These are phyloP conservation scores for Cordyceps militaris DNA, from an alignment of 2,329 filamentous ascomycete genomes.

Conservation along the genomic window DNA sequence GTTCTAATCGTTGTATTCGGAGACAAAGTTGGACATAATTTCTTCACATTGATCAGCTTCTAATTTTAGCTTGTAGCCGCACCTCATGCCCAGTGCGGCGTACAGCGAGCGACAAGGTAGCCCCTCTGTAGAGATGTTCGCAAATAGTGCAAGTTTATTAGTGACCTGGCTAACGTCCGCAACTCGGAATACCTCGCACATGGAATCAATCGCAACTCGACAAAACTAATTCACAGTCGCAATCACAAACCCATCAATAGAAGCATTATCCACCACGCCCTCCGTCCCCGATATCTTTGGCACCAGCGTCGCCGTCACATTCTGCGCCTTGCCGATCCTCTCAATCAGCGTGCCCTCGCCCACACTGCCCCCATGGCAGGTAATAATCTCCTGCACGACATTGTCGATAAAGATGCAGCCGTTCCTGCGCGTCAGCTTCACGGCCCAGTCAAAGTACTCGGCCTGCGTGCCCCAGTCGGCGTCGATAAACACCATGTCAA, in stretches of 20 bases:
- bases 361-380: not conserved
- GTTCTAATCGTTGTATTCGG: no score
- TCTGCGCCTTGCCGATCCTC: conserved; percentile 13
- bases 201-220: no score
- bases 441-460: conserved; percentile 40
- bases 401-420: conserved; percentile 44
- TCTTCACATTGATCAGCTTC: no score
- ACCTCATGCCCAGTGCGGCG: no score
- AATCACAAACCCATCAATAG: not conserved
- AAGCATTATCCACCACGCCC: not conserved
- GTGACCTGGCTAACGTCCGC: no score
- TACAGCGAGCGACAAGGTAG: no score
- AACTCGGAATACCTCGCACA: no score
- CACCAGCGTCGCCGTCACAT: conserved; percentile 10
- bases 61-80: no score
- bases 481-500: conserved; percentile 47
- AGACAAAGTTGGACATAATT: no score
- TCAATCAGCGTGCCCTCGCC: conserved; percentile 14
- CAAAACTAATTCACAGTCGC: not conserved
- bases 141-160: no score
- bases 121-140: no score
- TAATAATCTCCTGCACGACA: conserved; percentile 28
- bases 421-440: conserved; percentile 32
- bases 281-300: not conserved
- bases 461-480: conserved; percentile 44